Evolutionary conservation across 495 filamentous ascomycete species (phyloP), one percentile per base, ranked within the genome.

Genomic region (Filosporella fistucella): DNA sequence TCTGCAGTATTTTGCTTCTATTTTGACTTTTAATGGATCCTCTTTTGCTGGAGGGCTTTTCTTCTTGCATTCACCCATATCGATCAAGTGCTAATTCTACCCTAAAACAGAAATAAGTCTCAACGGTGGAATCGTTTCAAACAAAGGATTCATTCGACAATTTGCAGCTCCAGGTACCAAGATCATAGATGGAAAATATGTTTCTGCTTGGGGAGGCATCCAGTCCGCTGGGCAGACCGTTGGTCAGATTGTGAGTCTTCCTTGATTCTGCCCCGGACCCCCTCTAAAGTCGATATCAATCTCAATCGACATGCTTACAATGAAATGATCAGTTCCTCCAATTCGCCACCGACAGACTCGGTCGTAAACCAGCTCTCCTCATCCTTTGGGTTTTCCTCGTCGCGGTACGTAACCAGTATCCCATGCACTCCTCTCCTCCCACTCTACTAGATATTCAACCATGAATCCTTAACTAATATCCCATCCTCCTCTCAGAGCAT

Each of bases 191-290:
- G 58, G 61, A 0, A 63, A 63, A 55, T 67, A 68, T 40, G 52
- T 68, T 34, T 66, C 65, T 0, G 67, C 65, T 0, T 70, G 67
- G 67, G 60, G 65, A 18, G 65, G 65, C 6, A 67, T 70, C 17
- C 65, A 68, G 46, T 68, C 65, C 0, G 56, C 64, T 8, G 67
- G 67, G 46, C 67, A 70, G 44, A 41, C 37, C 0, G 4, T 63
- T 54, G 1, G 45, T 65, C 49, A 47, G 18, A 28, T 49, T 25
- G 46, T 49, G 22, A 2, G 37, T 42, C n/a, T 42, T 20, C 10
- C 17, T 28, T 2, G 4, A 30, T 30, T 47, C 25, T 42, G 17
- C 10, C 16, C 5, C 8, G 8, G 28, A 25, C 8, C 6, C 21
- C 5, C 7, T 25, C 16, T 30, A 30, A 8, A 30, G n/a, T n/a